Conservation (phyloP, 2,329 filamentous ascomycete species). For the Stemphylium vesicarium region DNA sequence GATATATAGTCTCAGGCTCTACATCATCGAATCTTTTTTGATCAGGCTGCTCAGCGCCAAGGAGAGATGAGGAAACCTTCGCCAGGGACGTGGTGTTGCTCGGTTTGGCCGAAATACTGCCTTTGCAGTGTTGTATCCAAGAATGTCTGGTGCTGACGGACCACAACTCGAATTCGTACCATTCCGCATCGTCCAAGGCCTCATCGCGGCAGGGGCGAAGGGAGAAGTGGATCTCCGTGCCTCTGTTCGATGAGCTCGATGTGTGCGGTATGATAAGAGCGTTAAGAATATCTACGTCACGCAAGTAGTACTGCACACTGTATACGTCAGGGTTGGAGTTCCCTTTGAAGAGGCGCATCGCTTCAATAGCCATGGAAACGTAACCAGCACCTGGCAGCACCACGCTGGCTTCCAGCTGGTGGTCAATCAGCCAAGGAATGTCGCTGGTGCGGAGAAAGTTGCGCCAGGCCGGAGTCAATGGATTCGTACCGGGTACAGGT, state of each 20-base stretch:
- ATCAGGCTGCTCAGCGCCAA: too few species aligned
- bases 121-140: constrained; percentile 6
- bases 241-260: too few species aligned
- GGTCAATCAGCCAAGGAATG: constrained; percentile 55
- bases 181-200: background rate
- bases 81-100: background rate
- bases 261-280: too few species aligned
- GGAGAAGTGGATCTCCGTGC: constrained; percentile 17
- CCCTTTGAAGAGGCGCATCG: background rate
- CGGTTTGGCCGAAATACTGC: background rate
- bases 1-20: constrained; percentile 30
- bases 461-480: constrained; percentile 50
- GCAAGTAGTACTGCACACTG: too few species aligned
- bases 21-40: background rate
- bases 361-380: constrained; percentile 54
- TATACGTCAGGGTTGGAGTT: background rate
- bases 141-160: background rate
- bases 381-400: constrained; percentile 56
- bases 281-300: too few species aligned
- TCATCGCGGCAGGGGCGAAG: constrained; percentile 6
- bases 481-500: background rate
- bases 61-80: background rate
- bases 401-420: constrained; percentile 44
- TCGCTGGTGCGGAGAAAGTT: constrained; percentile 50
- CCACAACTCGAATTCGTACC: constrained; percentile 7